phyloP scores from a whole-genome alignment of 2,329 filamentous ascomycete species.

The Ophiocordyceps sinensis region DNA sequence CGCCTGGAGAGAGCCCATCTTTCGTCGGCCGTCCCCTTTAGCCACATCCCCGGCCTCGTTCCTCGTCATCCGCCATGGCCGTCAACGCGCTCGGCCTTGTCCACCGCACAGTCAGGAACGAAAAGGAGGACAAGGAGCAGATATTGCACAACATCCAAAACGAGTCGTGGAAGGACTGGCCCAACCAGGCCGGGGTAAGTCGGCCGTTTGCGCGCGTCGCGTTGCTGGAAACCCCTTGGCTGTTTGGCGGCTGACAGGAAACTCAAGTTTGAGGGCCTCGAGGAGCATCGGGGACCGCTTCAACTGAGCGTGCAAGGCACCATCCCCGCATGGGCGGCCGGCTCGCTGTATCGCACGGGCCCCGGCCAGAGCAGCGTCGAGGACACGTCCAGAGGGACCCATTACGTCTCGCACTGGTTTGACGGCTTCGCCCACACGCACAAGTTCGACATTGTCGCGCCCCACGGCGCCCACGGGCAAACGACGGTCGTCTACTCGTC shows the following conservation, averaged over 20 bases:
- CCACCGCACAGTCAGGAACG: conserved; percentile 12
- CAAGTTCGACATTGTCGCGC: conserved; percentile 51
- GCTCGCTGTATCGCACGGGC: conserved; percentile 60
- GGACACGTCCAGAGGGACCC: conserved; percentile 41
- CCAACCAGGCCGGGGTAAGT: conserved; percentile 31
- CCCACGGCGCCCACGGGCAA: conserved; percentile 13
- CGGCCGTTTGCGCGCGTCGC: too few relatives aligned
- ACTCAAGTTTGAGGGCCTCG: conserved; percentile 49
- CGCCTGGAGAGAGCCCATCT: not conserved
- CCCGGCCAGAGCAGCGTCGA: conserved; percentile 51
- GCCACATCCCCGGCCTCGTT: not conserved
- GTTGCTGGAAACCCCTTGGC: too few relatives aligned
- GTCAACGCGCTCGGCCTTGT: not conserved
- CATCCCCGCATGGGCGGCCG: conserved; percentile 59
- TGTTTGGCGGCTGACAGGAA: not conserved
- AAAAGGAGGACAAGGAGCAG: conserved; percentile 11
- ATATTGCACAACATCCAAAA: conserved; percentile 12
- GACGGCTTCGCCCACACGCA: conserved; percentile 62
- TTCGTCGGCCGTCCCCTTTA: not conserved
- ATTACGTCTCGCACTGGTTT: conserved; percentile 62
- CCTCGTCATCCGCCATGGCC: not conserved
- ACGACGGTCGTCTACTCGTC: conserved; percentile 53
- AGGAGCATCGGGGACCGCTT: conserved; percentile 51
- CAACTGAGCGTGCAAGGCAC: conserved; percentile 46
- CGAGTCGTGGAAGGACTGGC: conserved; percentile 27